Base-by-base conservation (phyloP, 2,329 filamentous ascomycete genomes). In the Hypoxylon sp. region DNA sequence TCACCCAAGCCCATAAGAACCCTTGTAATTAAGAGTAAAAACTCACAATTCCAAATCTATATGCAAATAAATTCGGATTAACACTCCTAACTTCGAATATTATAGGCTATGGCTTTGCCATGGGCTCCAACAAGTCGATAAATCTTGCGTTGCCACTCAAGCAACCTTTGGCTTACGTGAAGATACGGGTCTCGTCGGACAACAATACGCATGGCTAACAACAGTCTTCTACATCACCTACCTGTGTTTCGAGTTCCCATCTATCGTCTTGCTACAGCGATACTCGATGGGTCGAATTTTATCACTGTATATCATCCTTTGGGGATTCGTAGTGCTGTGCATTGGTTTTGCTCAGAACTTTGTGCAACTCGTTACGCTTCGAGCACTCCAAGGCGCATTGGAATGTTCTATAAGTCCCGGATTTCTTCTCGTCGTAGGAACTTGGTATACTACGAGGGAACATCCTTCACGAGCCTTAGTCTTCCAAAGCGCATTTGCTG, bases 51-150 rank as follows among this genome's bases (percentile, higher is more conserved):
- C 37, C 22, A 19, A 13, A 1, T 11, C 5, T 17, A 8, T 19
- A 24, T 11, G 9, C 26, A 14, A 11, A 35, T 14, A 8, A 2
- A n/a, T 31, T 3, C 31, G 3, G 13, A 42, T 53, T 13, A 44
- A 46, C 10, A 35, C 10, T 44, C 14, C 59, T 61, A 47, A 61
- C 26, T 33, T 6, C n/a, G 5, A 10, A 11, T 17, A 11, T 19
- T 37, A 44, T 26, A 66, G 63, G 42, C 84, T 85, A 82, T 85
- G 80, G 78, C 72, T 81, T 5, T 84, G 82, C 67, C 84, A 84
- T 67, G 83, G 84, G 29, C 81, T 84, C 54, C 84, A 85, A 69
- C 81, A 84, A 66, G 80, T 80, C 1, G 83, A 85, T 74, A 84
- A 85, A 72, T 83, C 80, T 1, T 79, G 79, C 1, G 72, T 81